A percentile compares a stretch with the other conserved stretches of the same genome.
Evolutionary conservation across 2,329 filamentous ascomycete species (phyloP).

Genomic region (Cercospora janseana): DNA sequence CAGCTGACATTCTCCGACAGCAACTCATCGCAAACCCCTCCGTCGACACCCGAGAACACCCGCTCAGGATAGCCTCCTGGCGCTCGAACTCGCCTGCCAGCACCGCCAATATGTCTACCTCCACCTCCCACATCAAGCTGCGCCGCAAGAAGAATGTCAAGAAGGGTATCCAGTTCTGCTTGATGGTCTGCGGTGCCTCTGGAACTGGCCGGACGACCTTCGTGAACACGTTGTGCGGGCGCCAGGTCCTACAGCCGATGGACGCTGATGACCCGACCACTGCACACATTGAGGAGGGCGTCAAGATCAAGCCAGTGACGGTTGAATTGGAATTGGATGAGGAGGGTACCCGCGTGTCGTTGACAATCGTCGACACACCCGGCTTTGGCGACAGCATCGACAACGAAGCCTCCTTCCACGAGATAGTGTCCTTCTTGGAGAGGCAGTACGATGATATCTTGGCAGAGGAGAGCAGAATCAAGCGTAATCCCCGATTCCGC

Average conservation of each 20-base stretch:
- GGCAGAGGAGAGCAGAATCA: slow-evolving; percentile 98
- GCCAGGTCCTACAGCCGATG: slow-evolving; percentile 86
- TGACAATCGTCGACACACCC: slow-evolving; percentile 97
- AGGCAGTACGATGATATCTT: slow-evolving; percentile 99
- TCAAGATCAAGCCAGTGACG: slow-evolving; percentile 97
- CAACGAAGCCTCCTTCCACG: slow-evolving; percentile 91
- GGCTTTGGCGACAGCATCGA: slow-evolving; percentile 99
- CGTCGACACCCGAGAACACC: slow-evolving; percentile 13
- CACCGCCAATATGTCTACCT: slow-evolving; percentile 35
- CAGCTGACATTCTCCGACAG: not conserved
- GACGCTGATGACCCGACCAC: slow-evolving; percentile 85
- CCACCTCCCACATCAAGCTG: slow-evolving; percentile 68
- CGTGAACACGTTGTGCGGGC: slow-evolving; percentile 97
- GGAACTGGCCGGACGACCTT: slow-evolving; percentile 98
- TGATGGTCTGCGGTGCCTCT: slow-evolving; percentile 99
- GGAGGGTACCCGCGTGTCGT: slow-evolving; percentile 94
- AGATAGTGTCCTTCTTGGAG: slow-evolving; percentile 98
- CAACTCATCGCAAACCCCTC: not conserved
- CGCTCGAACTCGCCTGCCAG: slow-evolving; percentile 21
- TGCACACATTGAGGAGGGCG: slow-evolving; percentile 91
- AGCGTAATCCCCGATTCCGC: slow-evolving; percentile 99
- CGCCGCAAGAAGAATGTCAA: slow-evolving; percentile 99
- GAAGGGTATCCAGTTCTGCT: slow-evolving; percentile 99
- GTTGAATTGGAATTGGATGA: slow-evolving; percentile 96
- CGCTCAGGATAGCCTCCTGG: slow-evolving; percentile 29